Evolutionary conservation across 495 filamentous ascomycete genomes (phyloP).

Genomic region (Achaetomiella virescens): DNA sequence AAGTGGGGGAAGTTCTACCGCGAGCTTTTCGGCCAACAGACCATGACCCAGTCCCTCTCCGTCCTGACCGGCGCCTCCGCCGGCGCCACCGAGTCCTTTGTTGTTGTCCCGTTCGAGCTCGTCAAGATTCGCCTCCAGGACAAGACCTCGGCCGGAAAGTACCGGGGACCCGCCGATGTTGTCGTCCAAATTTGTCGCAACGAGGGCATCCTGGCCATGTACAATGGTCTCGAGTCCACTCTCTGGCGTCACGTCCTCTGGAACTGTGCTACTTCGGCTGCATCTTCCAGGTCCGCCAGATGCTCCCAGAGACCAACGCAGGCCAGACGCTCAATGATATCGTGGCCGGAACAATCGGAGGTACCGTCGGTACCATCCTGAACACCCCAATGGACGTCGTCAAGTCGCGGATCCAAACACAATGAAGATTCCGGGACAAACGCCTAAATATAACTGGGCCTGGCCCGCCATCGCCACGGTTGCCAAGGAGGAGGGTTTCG

Average conservation of each 20-base stretch:
- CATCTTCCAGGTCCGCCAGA: constrained; percentile 87
- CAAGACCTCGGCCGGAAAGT: constrained; percentile 87
- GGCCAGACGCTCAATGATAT: constrained; percentile 80
- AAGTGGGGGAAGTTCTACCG: constrained; percentile 93
- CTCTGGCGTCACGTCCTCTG: constrained; percentile 96
- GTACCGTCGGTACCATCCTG: constrained; percentile 84
- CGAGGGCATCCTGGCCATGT: constrained; percentile 83
- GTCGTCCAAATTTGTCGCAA: constrained; percentile 71
- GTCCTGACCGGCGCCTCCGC: constrained; percentile 89
- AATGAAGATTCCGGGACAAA: constrained; percentile 66
- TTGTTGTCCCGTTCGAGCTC: constrained; percentile 83
- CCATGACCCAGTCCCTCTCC: constrained; percentile 87
- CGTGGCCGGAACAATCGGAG: constrained; percentile 78
- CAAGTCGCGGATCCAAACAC: constrained; percentile 96
- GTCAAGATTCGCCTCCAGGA: constrained; percentile 97
- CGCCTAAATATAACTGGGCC: constrained; percentile 97
- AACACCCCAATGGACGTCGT: constrained; percentile 97
- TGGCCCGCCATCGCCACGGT: constrained; percentile 79
- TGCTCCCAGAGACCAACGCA: constrained; percentile 77
- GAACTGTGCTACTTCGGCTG: constrained; percentile 97
- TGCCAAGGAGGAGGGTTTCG: constrained; percentile 87
- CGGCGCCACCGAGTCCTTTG: constrained; percentile 91
- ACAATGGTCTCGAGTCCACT: constrained; percentile 94
- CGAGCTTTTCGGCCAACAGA: constrained; percentile 66
- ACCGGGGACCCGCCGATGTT: constrained; percentile 88